Conservation (phyloP, 2,329 filamentous ascomycete species). For the Coniella lustricola region DNA sequence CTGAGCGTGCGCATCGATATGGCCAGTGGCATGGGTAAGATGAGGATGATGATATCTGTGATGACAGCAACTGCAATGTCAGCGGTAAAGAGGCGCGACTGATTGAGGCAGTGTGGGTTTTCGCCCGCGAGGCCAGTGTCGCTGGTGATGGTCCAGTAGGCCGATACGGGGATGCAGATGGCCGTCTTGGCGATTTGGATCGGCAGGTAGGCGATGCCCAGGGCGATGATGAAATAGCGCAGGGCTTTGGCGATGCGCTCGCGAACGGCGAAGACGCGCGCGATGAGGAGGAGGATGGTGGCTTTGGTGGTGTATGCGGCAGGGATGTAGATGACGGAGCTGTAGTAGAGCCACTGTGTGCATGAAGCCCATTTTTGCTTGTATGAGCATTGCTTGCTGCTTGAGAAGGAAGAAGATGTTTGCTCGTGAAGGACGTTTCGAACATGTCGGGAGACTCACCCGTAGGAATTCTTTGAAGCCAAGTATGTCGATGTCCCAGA, state of each 20-base stretch:
- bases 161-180: slow-evolving; percentile 19
- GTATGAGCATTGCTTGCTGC: too few relatives aligned
- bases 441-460: not conserved
- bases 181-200: slow-evolving; percentile 15
- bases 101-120: slow-evolving; percentile 23
- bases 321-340: slow-evolving; percentile 18
- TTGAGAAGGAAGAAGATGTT: too few relatives aligned
- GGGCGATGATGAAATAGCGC: slow-evolving; percentile 16
- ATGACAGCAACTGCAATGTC: slow-evolving; percentile 27
- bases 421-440: not conserved
- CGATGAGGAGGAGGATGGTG: slow-evolving; percentile 22
- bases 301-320: slow-evolving; percentile 21
- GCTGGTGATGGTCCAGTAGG: slow-evolving; percentile 19
- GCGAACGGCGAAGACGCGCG: slow-evolving; percentile 19
- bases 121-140: slow-evolving; percentile 8
- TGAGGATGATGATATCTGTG: slow-evolving; percentile 28
- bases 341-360: slow-evolving; percentile 12
- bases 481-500: not conserved
- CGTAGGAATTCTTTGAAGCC: not conserved
- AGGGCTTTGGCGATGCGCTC: slow-evolving; percentile 15
- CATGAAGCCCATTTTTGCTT: not conserved
- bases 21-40: slow-evolving; percentile 27
- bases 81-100: slow-evolving; percentile 26
- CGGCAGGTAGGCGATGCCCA: slow-evolving; percentile 15
- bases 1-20: slow-evolving; percentile 23